Evolutionary conservation across 78 protist genomes (phyloP), one percentile per base, ranked within the genome.

Genomic region (Thecamonas trahens): DNA sequence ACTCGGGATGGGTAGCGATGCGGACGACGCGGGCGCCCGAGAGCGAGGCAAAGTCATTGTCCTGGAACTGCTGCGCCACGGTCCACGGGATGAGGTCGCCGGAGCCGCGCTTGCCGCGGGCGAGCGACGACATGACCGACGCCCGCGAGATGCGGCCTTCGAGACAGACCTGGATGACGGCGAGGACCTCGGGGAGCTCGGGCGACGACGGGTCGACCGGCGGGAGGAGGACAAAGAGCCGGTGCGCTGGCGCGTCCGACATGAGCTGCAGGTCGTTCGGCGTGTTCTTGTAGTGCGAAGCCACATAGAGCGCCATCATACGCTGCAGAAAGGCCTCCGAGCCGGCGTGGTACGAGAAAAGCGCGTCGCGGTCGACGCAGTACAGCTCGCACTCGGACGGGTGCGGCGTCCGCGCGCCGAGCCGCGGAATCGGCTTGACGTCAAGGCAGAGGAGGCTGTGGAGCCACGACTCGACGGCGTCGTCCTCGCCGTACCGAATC

Each of bases 11-110:
- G 4, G 95, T 85, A 35, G 99, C 99, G 32, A 98, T 88, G 42
- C 99, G 81, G 15, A 98, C 96, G 11, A 97, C 78, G 17, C 99
- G 82, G 13, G 88, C 95, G 31, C 99, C 99, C 0, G 91, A 78
- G 24, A 98, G 87, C 1, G 76, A 1, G 49, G 94, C 96, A 68
- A 96, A 96, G 39, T 86, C 94, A 32, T 38, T 53, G 37, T 91
- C 99, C 59, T 85, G 92, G 67, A 38, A 90, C 76, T 91, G 97
- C 80, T 89, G 95, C 14, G 94, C 28, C 8, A 98, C 6, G 3
- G 97, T 94, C 99, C 99, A 98, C 17, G 99, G 99, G 37, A 98
- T 96, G 17, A 98, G 49, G 65, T 98, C 99, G 20, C 99, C 99
- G 17, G 88, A 35, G 5, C 62, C 80, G 24, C 87, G 68, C 44